phyloP scores from a whole-genome alignment of 768 basidiomycete genomes.

The Auricularia sp. region DNA sequence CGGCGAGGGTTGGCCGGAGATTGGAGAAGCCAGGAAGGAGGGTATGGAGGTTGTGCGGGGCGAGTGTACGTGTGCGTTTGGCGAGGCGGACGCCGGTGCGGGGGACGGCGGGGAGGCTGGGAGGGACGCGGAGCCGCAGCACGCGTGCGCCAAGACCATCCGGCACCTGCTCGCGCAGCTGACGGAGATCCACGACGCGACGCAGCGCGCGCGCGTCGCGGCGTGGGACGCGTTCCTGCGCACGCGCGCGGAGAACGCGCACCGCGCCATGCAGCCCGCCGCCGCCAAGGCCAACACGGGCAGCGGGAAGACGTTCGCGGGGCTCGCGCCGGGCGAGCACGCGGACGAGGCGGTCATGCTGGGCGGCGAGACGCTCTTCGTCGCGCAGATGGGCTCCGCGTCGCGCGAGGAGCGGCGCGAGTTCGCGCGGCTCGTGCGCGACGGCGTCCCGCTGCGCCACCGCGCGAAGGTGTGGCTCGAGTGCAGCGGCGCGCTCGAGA shows the following conservation, averaged over 20 bases:
- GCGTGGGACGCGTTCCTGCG: conserved; percentile 88
- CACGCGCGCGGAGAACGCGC: conserved; percentile 34
- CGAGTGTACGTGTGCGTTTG: conserved; percentile 34
- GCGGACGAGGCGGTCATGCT: conserved; percentile 30
- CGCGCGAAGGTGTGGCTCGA: conserved; percentile 89
- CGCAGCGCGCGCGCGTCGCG: conserved; percentile 55
- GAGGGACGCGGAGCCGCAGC: conserved; percentile 42
- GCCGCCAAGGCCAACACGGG: conserved; percentile 13
- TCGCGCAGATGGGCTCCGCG: conserved; percentile 62
- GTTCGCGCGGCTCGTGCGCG: conserved; percentile 70
- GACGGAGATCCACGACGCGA: conserved; percentile 72
- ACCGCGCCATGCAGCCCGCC: conserved; percentile 25
- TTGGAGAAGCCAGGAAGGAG: conserved; percentile 9
- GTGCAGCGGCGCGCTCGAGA: conserved; percentile 87
- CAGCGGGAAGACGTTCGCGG: conserved; percentile 44
- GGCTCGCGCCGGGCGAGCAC: conserved; percentile 55
- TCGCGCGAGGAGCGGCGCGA: conserved; percentile 63
- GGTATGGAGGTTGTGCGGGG: conserved; percentile 38
- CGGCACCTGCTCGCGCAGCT: conserved; percentile 64
- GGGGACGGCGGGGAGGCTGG: conserved; percentile 19
- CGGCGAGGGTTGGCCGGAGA: conserved; percentile 29
- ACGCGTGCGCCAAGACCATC: conserved; percentile 68
- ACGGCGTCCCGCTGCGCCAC: conserved; percentile 80
- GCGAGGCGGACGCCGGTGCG: conserved; percentile 13
- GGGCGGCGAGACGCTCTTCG: conserved; percentile 61